phyloP scores from a whole-genome alignment of 176 grass and related monocot genomes.

The Hyparrhenia diplandra region DNA sequence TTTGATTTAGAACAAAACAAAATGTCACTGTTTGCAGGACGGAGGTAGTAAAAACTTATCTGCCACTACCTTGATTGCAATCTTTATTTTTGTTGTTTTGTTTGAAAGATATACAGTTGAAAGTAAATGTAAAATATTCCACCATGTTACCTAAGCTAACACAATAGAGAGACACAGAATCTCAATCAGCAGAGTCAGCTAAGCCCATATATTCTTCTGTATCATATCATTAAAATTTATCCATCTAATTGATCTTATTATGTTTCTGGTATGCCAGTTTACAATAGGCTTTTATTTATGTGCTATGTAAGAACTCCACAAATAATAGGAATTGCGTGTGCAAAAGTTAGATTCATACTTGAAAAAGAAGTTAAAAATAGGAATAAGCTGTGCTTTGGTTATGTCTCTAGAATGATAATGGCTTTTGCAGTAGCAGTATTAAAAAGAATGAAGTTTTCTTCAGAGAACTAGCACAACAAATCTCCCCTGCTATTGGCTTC shows the following conservation, averaged over 20 bases:
- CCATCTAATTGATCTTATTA: background rate
- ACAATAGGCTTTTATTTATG: background rate
- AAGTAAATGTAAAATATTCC: background rate
- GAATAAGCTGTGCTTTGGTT: slow-evolving; percentile 1
- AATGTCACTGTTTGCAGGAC: background rate
- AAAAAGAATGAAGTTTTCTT: background rate
- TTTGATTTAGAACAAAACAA: background rate
- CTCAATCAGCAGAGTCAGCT: background rate
- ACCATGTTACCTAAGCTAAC: background rate
- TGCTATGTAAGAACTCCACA: background rate
- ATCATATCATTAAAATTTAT: background rate
- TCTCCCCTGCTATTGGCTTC: no score
- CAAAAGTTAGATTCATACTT: background rate
- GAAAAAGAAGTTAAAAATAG: background rate
- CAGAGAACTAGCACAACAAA: no score
- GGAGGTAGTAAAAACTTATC: background rate
- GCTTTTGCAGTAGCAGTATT: background rate
- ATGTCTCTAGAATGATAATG: slow-evolving; percentile 5
- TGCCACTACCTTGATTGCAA: background rate
- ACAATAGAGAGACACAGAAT: background rate
- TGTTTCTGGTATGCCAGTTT: background rate
- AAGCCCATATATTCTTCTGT: background rate
- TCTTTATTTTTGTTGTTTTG: slow-evolving; percentile 1
- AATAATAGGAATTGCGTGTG: background rate
- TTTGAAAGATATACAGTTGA: background rate